phyloP scores from a whole-genome alignment of 1,139 yeast species.

The Hemisphaericaspora xylofermentans region DNA sequence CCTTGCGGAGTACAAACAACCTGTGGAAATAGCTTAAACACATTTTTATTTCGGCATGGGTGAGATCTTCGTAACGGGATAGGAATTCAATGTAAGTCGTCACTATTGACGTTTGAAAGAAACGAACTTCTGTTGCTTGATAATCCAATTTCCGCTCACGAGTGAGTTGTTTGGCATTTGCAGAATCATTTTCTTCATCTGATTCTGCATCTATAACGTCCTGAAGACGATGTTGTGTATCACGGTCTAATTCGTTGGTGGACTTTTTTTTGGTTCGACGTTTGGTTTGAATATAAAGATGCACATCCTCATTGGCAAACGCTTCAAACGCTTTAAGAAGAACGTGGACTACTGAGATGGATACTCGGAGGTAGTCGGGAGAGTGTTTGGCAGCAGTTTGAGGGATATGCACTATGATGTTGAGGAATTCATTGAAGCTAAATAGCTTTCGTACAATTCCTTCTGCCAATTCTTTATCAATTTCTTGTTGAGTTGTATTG shows the following conservation, averaged over 20 bases:
- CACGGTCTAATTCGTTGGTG: slow-evolving; percentile 26
- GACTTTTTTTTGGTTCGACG: slow-evolving; percentile 29
- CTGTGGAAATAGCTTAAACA: slow-evolving; percentile 73
- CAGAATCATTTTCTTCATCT: slow-evolving; percentile 38
- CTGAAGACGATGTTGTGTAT: slow-evolving; percentile 27
- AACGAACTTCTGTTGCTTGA: slow-evolving; percentile 35
- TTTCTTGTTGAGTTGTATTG: slow-evolving; percentile 43
- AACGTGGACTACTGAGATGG: slow-evolving; percentile 66
- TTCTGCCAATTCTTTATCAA: slow-evolving; percentile 49
- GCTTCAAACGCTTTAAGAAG: slow-evolving; percentile 67
- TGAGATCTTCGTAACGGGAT: slow-evolving; percentile 59
- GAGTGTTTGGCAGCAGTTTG: slow-evolving; percentile 67
- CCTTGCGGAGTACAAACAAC: slow-evolving; percentile 59
- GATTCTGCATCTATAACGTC: slow-evolving; percentile 44
- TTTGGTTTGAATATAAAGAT: slow-evolving; percentile 53
- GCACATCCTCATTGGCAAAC: slow-evolving; percentile 61
- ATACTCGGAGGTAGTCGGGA: slow-evolving; percentile 57
- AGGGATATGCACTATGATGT: slow-evolving; percentile 59
- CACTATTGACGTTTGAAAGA: slow-evolving; percentile 44
- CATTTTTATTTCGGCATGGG: slow-evolving; percentile 58
- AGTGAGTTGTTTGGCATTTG: slow-evolving; percentile 36
- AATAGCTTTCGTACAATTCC: slow-evolving; percentile 53
- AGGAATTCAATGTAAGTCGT: slow-evolving; percentile 54
- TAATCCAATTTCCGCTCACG: slow-evolving; percentile 56
- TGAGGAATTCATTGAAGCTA: slow-evolving; percentile 63